Conservation (phyloP, 1,139 yeast genomes). For the Diutina pseudorugosa region DNA sequence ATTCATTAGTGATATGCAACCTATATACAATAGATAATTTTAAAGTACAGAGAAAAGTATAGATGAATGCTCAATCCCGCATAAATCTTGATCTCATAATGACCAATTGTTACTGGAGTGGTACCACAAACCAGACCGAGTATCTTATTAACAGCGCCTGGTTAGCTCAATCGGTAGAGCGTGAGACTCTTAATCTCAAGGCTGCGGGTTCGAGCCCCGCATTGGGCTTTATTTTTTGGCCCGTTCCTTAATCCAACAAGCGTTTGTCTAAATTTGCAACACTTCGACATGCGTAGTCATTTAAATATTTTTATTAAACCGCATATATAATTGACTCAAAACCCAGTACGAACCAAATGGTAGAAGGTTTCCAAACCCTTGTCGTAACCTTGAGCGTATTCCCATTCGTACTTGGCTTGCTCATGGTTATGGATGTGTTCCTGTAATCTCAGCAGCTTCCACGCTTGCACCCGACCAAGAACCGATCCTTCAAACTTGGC, state of each 20-base stretch:
- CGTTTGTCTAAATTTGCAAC: too few species aligned
- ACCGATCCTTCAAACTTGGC: constrained; percentile 49
- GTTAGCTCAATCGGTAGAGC: constrained; percentile 13
- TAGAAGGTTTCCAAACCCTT: constrained; percentile 26
- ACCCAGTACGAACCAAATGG: background rate
- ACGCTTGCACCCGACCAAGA: constrained; percentile 61
- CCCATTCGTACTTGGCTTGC: constrained; percentile 54
- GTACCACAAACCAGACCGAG: too few species aligned
- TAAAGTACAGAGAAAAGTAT: too few species aligned
- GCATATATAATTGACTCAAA: background rate
- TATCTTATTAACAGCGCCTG: constrained; percentile 7
- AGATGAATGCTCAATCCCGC: too few species aligned
- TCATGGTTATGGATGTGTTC: constrained; percentile 54
- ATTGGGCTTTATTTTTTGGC: constrained; percentile 4
- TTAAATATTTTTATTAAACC: too few species aligned
- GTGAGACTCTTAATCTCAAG: constrained; percentile 19
- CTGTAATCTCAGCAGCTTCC: constrained; percentile 37
- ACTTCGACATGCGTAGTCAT: too few species aligned
- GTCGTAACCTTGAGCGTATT: constrained; percentile 77
- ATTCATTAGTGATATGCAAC: too few species aligned
- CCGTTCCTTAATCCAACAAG: too few species aligned
- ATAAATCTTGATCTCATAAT: too few species aligned
- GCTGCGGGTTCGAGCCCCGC: constrained; percentile 6
- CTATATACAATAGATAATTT: too few species aligned
- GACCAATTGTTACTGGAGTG: too few species aligned